Percentiles rank a stretch among this genome's conserved stretches.
phyloP scores from a whole-genome alignment of 2,329 filamentous ascomycete genomes.

The Neoarthrinium moseri region DNA sequence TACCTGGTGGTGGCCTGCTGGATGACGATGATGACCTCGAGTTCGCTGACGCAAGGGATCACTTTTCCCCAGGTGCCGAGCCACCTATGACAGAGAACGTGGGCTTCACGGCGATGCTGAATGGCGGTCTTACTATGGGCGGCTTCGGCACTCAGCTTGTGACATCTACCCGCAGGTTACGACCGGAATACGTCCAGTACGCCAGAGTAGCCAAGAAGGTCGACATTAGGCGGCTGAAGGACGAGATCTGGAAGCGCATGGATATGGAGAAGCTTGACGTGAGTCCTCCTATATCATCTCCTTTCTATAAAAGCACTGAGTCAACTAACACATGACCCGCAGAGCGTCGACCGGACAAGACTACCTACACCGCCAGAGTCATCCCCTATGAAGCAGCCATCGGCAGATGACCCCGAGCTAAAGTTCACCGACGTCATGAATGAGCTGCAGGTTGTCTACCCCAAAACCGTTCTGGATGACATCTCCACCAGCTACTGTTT shows the following conservation, averaged over 20 bases:
- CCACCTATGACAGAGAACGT: conserved; percentile 43
- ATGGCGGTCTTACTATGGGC: conserved; percentile 47
- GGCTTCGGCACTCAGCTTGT: conserved; percentile 67
- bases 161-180: conserved; percentile 59
- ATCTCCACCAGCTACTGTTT: conserved; percentile 94
- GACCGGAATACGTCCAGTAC: conserved; percentile 70
- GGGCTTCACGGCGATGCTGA: conserved; percentile 49
- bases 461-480: conserved; percentile 81
- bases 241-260: conserved; percentile 70
- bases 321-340: conserved; percentile 5
- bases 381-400: conserved; percentile 14
- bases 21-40: conserved; percentile 68
- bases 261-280: conserved; percentile 53
- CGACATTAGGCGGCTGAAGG: conserved; percentile 66
- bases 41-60: conserved; percentile 78
- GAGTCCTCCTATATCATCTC: conserved; percentile 25
- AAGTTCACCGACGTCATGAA: conserved; percentile 95
- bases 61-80: conserved; percentile 68
- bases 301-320: background rate
- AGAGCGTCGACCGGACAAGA: conserved; percentile 25
- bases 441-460: conserved; percentile 80
- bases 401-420: conserved; percentile 52
- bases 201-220: conserved; percentile 71
- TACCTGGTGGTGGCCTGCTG: conserved; percentile 57
- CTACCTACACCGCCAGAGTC: conserved; percentile 27